Evolutionary conservation across 495 filamentous ascomycete species (phyloP).

Genomic region (Rhypophila decipiens): DNA sequence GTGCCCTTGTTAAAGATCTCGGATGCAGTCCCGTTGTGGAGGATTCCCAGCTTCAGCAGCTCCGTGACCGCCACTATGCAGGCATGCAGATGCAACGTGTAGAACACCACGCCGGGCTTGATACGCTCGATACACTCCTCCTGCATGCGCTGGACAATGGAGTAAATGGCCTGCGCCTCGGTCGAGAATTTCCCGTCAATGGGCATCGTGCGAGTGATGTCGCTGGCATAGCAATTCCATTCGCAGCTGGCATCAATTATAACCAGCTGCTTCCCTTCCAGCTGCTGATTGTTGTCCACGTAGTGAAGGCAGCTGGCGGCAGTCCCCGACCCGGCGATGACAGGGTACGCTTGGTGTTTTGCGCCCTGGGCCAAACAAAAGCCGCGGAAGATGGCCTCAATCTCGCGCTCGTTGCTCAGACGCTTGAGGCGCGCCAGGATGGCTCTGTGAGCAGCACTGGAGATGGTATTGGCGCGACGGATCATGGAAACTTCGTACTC

Average conservation of each 20-base stretch:
- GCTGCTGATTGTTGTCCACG: slow-evolving; percentile 62
- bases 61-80: slow-evolving; percentile 65
- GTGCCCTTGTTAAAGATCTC: slow-evolving; percentile 66
- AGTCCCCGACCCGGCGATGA: slow-evolving; percentile 72
- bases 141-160: slow-evolving; percentile 77
- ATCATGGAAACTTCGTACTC: slow-evolving; percentile 75
- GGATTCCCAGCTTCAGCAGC: slow-evolving; percentile 62
- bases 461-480: slow-evolving; percentile 69
- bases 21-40: slow-evolving; percentile 47
- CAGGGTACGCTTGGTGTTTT: slow-evolving; percentile 74
- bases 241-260: slow-evolving; percentile 83
- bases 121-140: slow-evolving; percentile 63
- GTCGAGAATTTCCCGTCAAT: slow-evolving; percentile 56
- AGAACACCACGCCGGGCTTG: slow-evolving; percentile 58
- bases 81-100: slow-evolving; percentile 63
- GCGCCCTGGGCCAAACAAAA: slow-evolving; percentile 65
- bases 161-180: slow-evolving; percentile 65
- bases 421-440: slow-evolving; percentile 55
- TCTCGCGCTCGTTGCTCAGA: slow-evolving; percentile 71
- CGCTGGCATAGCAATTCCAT: slow-evolving; percentile 81
- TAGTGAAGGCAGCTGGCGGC: slow-evolving; percentile 88
- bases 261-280: slow-evolving; percentile 61
- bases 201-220: slow-evolving; percentile 85
- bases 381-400: slow-evolving; percentile 68
- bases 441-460: slow-evolving; percentile 62